These are phyloP conservation scores for Polymyxa betae DNA, from an alignment of 208 protist genomes.

Conservation along the genomic window DNA sequence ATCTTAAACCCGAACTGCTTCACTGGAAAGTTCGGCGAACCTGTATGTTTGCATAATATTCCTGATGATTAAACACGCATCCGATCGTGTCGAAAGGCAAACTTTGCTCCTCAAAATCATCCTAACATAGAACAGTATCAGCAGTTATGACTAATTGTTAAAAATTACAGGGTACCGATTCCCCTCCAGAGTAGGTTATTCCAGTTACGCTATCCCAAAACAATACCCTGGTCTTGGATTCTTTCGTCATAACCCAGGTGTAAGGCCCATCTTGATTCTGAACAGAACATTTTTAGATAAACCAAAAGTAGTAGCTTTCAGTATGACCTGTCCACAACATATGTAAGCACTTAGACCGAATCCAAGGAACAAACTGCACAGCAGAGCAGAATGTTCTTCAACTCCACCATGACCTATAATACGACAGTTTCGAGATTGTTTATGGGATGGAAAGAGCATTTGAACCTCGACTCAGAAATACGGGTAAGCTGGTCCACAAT, in stretches of 20 bases:
- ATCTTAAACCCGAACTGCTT: background rate
- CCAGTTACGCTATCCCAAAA: conserved; percentile 30
- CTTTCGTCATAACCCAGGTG: conserved; percentile 15
- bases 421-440: background rate
- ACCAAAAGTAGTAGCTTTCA: background rate
- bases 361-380: conserved; percentile 42
- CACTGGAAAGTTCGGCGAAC: background rate
- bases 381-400: conserved; percentile 33
- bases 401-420: background rate
- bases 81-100: background rate
- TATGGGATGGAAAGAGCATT: background rate
- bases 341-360: conserved; percentile 45
- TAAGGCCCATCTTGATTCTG: background rate
- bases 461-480: conserved; percentile 23
- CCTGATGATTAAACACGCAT: conserved; percentile 8
- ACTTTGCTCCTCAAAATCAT: no score
- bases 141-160: no score
- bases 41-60: conserved; percentile 32
- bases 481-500: background rate
- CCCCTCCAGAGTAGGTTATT: background rate
- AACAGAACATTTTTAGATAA: background rate
- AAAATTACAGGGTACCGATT: no score
- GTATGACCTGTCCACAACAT: background rate
- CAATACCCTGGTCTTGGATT: background rate
- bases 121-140: no score